A percentile compares a stretch with the other conserved stretches of the same genome.
Conservation (phyloP, 805 yeast genomes). For the Candida khao-thaluensis region DNA sequence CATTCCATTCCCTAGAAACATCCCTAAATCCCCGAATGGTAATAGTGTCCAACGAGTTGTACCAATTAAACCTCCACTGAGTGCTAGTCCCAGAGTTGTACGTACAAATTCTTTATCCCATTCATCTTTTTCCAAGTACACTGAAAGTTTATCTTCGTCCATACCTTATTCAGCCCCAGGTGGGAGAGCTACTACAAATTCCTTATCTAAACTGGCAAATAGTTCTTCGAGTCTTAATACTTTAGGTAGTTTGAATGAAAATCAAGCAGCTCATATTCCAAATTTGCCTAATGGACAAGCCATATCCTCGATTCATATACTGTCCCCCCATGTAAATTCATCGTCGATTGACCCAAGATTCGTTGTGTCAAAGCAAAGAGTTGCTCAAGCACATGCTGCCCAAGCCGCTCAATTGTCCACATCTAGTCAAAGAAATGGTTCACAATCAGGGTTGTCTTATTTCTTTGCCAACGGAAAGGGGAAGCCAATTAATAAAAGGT, state of each 20-base stretch:
- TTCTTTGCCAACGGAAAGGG: constrained; percentile 43
- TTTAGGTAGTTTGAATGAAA: constrained; percentile 15
- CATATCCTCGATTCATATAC: constrained; percentile 61
- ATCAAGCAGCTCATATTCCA: constrained; percentile 37
- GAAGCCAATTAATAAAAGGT: constrained; percentile 36
- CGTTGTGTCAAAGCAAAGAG: constrained; percentile 75
- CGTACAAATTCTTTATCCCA: constrained; percentile 41
- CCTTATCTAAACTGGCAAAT: constrained; percentile 24
- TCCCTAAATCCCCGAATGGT: constrained; percentile 7
- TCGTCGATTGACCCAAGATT: constrained; percentile 80
- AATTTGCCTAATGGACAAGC: constrained; percentile 56
- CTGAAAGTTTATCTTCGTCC: constrained; percentile 51
- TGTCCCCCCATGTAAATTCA: constrained; percentile 62
- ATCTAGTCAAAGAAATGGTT: constrained; percentile 36
- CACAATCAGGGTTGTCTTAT: constrained; percentile 50
- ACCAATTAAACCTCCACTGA: constrained; percentile 20
- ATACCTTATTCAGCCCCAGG: constrained; percentile 77
- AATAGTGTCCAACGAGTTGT: constrained; percentile 18
- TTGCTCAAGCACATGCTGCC: constrained; percentile 52
- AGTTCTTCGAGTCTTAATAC: constrained; percentile 15
- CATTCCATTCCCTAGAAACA: constrained; percentile 2
- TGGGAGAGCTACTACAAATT: constrained; percentile 55
- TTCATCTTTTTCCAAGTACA: constrained; percentile 35
- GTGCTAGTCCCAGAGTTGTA: constrained; percentile 41
- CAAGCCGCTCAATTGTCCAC: constrained; percentile 35